Percentiles rank a stretch among this genome's conserved stretches.
phyloP scores from a whole-genome alignment of 2,329 filamentous ascomycete genomes.

The Alternaria novae-zelandiae region DNA sequence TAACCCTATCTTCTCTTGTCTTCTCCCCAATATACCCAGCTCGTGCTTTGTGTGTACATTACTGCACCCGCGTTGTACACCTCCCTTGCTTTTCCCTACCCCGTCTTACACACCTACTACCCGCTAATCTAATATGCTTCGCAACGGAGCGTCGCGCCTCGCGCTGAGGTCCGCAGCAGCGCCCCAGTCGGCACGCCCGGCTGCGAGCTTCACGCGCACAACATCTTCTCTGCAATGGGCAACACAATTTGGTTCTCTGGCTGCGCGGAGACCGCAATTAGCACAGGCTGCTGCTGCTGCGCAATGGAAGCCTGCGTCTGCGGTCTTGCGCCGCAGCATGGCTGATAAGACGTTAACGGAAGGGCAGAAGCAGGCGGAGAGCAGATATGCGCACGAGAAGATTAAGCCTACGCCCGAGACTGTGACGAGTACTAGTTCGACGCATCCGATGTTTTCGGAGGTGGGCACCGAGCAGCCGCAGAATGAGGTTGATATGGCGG shows the following conservation, averaged over 20 bases:
- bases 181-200: slow-evolving; percentile 35
- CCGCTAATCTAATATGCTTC: slow-evolving; percentile 47
- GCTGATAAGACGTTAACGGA: slow-evolving; percentile 51
- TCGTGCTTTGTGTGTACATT: neutral
- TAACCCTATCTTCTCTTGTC: neutral
- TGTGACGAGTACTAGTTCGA: slow-evolving; percentile 65
- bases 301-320: slow-evolving; percentile 39
- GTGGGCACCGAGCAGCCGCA: slow-evolving; percentile 42
- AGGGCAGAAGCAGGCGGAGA: slow-evolving; percentile 63
- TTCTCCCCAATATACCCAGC: slow-evolving; percentile 12
- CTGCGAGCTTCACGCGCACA: slow-evolving; percentile 30
- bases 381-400: slow-evolving; percentile 60
- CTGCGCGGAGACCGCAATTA: slow-evolving; percentile 39
- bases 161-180: slow-evolving; percentile 47
- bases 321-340: slow-evolving; percentile 51
- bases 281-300: slow-evolving; percentile 12
- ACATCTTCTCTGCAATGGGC: slow-evolving; percentile 42
- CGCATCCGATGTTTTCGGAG: slow-evolving; percentile 51
- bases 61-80: neutral
- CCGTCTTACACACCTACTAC: neutral
- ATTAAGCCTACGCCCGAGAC: slow-evolving; percentile 65
- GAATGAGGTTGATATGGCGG: slow-evolving; percentile 55
- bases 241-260: slow-evolving; percentile 52
- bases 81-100: neutral
- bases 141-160: slow-evolving; percentile 52